A percentile compares a stretch with the other conserved stretches of the same genome.
These are phyloP conservation scores for Colletotrichum noveboracense DNA, from an alignment of 2,329 filamentous ascomycete species.

Conservation along the genomic window DNA sequence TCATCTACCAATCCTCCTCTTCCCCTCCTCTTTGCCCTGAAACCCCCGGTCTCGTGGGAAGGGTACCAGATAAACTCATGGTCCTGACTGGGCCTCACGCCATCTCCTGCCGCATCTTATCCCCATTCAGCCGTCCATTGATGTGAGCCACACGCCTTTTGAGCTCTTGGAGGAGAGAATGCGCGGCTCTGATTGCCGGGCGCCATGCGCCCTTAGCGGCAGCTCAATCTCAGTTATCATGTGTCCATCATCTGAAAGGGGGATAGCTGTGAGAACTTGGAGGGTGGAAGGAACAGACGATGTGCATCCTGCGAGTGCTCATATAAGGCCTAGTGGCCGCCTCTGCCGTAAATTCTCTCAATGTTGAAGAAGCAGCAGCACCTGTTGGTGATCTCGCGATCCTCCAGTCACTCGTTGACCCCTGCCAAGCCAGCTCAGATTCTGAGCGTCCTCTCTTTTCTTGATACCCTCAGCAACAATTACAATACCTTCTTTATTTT, in stretches of 20 bases:
- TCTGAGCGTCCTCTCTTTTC: constrained; percentile 11
- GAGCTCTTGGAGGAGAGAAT: not conserved
- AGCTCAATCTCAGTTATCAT: not conserved
- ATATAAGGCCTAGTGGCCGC: constrained; percentile 10
- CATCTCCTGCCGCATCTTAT: not conserved
- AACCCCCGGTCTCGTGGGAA: not conserved
- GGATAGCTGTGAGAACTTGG: not conserved
- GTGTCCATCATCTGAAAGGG: not conserved
- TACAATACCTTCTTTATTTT: not conserved
- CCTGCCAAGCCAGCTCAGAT: not conserved
- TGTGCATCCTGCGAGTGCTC: not conserved
- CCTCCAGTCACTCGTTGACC: not conserved
- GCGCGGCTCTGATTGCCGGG: not conserved
- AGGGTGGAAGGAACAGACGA: not conserved
- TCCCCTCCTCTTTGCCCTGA: not conserved
- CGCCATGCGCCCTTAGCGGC: not conserved
- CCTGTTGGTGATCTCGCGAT: not conserved
- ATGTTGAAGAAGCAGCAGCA: not conserved
- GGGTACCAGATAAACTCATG: not conserved
- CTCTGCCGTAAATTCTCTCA: not conserved
- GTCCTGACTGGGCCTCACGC: not conserved
- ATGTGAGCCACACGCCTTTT: not conserved
- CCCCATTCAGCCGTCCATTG: not conserved
- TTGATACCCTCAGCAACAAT: not conserved
- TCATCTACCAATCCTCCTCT: not conserved